Evolutionary conservation across 148 eudicot genomes (phyloP), one percentile per base, ranked within the genome.

Genomic region (Camellia japonica): DNA sequence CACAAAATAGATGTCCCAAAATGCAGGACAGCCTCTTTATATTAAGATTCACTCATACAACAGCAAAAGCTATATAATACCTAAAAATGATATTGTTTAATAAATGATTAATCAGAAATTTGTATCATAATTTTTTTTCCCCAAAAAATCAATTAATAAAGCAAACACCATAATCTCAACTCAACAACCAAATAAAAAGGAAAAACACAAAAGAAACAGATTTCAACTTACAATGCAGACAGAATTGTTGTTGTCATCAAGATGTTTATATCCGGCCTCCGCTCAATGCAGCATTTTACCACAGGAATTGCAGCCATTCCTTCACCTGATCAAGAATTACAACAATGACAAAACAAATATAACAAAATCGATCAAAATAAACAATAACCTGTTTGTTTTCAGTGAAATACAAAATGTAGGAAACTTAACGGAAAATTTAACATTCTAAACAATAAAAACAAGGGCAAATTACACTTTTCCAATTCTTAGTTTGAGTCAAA

Each of bases 271-370:
- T 95, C 92, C 7, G 98, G 97, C 78, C 93, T 87, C 68, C 86
- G 88, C 38, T 78, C 73, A 41, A 93, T 75, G 78, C 94, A 95
- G 5, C 89, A 86, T 59, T 79, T 87, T 71, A 95, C 90, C 85
- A 95, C 87, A 12, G 96, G 97, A 78, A 95, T 85, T 15, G 93
- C 98, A 18, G 97, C 90, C 89, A 93, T 84, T 49, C 98, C 97
- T 84, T 95, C 98, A 41, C 98, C 98, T 95, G 75, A 62, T 63
- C 71, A 38, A 54, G 58, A 70, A 80, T 12, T 23, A 41, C 20
- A 62, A 60, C 19, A 51, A 63, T 72, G 51, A 78, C 23, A 59
- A 54, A 71, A 43, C 58, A 47, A 42, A 73, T 2, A 19, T 46
- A 13, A 43, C 56, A 13, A 58, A 44, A 15, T 47, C 47, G 3